These are phyloP conservation scores for Lathyrus sativus DNA, from an alignment of 306 rosid species.

Conservation along the genomic window DNA sequence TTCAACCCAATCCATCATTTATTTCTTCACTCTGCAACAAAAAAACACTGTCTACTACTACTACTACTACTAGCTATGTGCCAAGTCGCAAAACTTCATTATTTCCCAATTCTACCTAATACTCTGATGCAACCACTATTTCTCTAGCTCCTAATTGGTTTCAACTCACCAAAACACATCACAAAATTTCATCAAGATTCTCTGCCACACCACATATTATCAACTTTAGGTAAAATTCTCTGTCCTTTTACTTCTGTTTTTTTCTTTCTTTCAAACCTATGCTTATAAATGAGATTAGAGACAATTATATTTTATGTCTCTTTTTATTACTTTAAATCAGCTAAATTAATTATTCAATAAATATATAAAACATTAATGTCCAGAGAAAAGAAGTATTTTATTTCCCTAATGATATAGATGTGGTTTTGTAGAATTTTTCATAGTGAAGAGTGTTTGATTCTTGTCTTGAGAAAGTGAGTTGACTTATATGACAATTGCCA, in stretches of 20 bases:
- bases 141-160: not conserved
- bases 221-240: not conserved
- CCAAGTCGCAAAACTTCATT: not conserved
- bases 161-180: not conserved
- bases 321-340: too few relatives aligned
- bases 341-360: too few relatives aligned
- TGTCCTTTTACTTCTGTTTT: not conserved
- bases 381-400: too few relatives aligned
- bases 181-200: not conserved
- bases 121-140: not conserved
- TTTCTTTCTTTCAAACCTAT: too few relatives aligned
- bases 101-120: not conserved
- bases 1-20: not conserved
- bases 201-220: not conserved
- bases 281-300: too few relatives aligned
- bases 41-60: too few relatives aligned
- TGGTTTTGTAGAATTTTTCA: not conserved
- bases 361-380: too few relatives aligned
- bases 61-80: not conserved
- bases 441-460: conserved; percentile 21
- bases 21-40: not conserved
- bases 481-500: conserved; percentile 43
- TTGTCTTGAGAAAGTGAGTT: conserved; percentile 45
- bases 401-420: conserved; percentile 7
- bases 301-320: not conserved